Evolutionary conservation across 768 basidiomycete species (phyloP).

Genomic region (Mycena sanguinolenta): DNA sequence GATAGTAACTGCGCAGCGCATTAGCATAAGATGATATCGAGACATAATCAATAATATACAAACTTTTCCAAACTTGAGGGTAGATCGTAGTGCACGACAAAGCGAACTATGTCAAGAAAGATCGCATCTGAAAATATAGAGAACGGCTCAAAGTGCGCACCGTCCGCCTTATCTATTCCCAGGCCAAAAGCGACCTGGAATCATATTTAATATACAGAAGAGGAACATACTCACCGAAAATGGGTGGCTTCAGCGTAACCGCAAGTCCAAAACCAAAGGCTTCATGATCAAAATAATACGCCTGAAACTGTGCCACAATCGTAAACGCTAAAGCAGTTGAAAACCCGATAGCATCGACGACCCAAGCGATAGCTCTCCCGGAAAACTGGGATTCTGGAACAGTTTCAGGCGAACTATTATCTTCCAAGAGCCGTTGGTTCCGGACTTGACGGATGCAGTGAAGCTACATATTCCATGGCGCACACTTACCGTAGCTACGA

Average conservation of each 20-base stretch:
- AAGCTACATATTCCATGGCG: not conserved
- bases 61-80: conserved; percentile 16
- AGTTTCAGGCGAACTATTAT: not conserved
- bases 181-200: conserved; percentile 79
- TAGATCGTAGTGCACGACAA: conserved; percentile 7
- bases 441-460: not conserved
- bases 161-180: conserved; percentile 76
- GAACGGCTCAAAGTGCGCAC: conserved; percentile 40
- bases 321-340: too few species aligned
- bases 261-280: not conserved
- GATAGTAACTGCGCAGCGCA: conserved; percentile 8
- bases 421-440: not conserved
- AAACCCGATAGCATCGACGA: too few species aligned
- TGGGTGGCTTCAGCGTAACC: not conserved
- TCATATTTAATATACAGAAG: not conserved
- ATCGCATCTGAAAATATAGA: not conserved
- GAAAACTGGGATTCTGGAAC: not conserved
- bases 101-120: conserved; percentile 1
- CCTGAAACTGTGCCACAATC: not conserved
- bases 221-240: not conserved
- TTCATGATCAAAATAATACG: not conserved
- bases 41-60: not conserved
- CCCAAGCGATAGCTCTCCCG: not conserved
- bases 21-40: not conserved
- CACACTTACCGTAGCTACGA: conserved; percentile 26